These are phyloP conservation scores for Claviceps arundinis DNA, from an alignment of 2,329 filamentous ascomycete genomes.

Conservation along the genomic window DNA sequence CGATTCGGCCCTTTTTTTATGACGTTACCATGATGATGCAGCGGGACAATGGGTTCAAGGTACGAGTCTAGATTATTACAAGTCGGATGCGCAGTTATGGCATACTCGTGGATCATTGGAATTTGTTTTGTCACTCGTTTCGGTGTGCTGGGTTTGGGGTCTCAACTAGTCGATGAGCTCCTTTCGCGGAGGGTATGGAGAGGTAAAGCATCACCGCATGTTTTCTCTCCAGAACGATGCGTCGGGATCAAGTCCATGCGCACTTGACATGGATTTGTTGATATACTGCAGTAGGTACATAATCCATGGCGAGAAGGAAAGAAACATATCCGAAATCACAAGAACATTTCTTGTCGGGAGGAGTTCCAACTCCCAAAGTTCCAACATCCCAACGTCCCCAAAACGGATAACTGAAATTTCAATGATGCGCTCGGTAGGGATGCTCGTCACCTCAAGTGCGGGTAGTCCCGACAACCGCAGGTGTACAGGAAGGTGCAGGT, in stretches of 20 bases:
- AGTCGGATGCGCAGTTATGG: constrained; percentile 2
- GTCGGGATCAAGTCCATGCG: neutral
- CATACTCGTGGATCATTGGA: neutral
- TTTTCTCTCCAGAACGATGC: neutral
- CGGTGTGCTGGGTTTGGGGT: constrained; percentile 2
- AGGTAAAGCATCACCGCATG: neutral
- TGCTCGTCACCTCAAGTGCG: neutral
- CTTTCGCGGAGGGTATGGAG: neutral
- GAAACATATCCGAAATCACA: neutral
- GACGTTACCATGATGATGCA: neutral
- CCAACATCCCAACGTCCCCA: neutral
- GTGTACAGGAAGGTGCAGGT: neutral
- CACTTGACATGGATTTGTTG: neutral
- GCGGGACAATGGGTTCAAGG: neutral
- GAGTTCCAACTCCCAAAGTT: neutral
- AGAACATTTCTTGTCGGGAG: neutral
- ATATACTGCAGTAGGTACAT: neutral
- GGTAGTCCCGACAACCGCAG: neutral
- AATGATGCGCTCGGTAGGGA: neutral
- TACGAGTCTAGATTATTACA: neutral
- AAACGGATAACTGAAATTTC: neutral
- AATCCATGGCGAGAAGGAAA: neutral
- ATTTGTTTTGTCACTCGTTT: neutral
- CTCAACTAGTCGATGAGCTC: constrained; percentile 1
- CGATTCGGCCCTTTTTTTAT: neutral